Evolutionary conservation across 2,329 filamentous ascomycete species (phyloP), one percentile per base, ranked within the genome.

Genomic region (Fusarium drepaniforme): DNA sequence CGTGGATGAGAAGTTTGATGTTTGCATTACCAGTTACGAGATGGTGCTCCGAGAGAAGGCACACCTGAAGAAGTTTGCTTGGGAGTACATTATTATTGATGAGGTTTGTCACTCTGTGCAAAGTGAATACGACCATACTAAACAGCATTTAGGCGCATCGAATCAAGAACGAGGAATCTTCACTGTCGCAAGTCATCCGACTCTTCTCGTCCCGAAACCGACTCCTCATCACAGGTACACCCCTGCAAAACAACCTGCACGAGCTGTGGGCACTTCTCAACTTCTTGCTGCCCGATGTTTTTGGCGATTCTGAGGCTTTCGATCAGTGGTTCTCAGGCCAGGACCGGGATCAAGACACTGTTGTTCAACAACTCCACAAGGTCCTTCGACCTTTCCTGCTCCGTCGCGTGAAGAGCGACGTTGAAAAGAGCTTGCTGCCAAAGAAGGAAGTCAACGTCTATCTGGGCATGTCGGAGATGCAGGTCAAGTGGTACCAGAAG

Each of bases 71-170:
- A 98, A 98, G 83, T 97, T 99, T 82, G 96, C 97, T 0, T 99
- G 97, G 97, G 96, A 99, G 83, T 99, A 99, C 84, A 99, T 99
- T 83, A 98, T 99, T 77, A 98, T 99, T 75, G 97, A 99, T 80
- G 97, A 99, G 78, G 83, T 84, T 76, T 46, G 77, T 49, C 51
- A 7, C n/a, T 51, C 8, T 40, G 2, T 13, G 28, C n/a, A 5
- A 13, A n/a, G 12, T 40, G 23, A 18, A n/a, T 23, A 18, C 21
- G 28, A n/a, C 42, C 38, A 49, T 30, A 33, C 75, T 81, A 59
- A 80, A 67, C 6, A 40, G 44, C 8, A 18, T 49, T 12, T 21
- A 84, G 85, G 91, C 97, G 3, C 97, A 99, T 84, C 95, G 97
- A 71, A 99, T 99, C 90, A 99, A 99, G 88, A 99, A 99, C 84